A percentile compares a stretch with the other conserved stretches of the same genome.
Conservation (phyloP, 768 basidiomycete species). For the Pholiota molesta region DNA sequence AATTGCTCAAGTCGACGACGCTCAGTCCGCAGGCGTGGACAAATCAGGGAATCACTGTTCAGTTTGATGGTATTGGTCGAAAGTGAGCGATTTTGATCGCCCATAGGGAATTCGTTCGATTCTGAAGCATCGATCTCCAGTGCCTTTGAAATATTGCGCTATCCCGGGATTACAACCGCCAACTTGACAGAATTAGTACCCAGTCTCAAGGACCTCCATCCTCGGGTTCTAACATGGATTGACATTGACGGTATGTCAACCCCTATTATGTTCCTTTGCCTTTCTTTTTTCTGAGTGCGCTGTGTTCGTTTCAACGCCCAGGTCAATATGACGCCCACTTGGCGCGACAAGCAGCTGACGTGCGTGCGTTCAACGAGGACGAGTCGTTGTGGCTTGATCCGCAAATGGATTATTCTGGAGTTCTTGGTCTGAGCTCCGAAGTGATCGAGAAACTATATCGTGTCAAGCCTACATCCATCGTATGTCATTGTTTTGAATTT, state of each 20-base stretch:
- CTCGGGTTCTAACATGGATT: conserved; percentile 58
- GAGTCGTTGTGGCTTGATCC: conserved; percentile 73
- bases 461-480: conserved; percentile 69
- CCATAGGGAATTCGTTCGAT: neutral
- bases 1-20: conserved; percentile 35
- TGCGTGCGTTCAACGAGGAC: conserved; percentile 74
- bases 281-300: conserved; percentile 6
- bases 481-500: conserved; percentile 10
- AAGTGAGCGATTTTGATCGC: conserved; percentile 33
- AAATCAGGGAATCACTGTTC: conserved; percentile 44
- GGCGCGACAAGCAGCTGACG: conserved; percentile 72
- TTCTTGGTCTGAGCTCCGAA: conserved; percentile 77
- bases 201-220: conserved; percentile 51
- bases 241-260: conserved; percentile 65
- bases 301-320: conserved; percentile 25
- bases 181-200: conserved; percentile 49
- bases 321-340: conserved; percentile 68
- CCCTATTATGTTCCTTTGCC: neutral
- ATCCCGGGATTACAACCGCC: conserved; percentile 51
- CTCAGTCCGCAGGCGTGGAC: conserved; percentile 51
- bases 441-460: conserved; percentile 64
- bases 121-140: conserved; percentile 38
- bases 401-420: conserved; percentile 64
- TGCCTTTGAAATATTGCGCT: conserved; percentile 73
- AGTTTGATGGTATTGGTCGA: conserved; percentile 45